A percentile compares a stretch with the other conserved stretches of the same genome.
Evolutionary conservation across 768 basidiomycete genomes (phyloP).

Genomic region (Collybia sordida): DNA sequence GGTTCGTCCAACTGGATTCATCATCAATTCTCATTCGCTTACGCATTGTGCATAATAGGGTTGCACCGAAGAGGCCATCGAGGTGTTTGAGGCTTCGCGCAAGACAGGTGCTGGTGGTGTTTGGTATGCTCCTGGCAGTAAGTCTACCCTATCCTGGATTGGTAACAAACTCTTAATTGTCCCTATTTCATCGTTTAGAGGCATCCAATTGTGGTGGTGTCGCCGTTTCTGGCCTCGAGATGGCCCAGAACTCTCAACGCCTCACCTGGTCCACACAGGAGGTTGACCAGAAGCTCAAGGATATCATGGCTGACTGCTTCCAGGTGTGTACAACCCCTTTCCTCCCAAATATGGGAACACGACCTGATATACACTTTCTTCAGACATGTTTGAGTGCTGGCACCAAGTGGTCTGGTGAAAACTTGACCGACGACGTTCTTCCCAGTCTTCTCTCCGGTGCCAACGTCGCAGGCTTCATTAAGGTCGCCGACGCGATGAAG

Average conservation of each 20-base stretch:
- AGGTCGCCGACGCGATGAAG: conserved; percentile 71
- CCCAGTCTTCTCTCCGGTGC: conserved; percentile 63
- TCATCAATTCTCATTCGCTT: not conserved
- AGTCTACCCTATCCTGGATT: conserved; percentile 14
- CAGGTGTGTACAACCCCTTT: conserved; percentile 23
- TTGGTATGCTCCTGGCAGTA: conserved; percentile 78
- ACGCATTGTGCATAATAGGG: conserved; percentile 32
- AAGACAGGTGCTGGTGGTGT: conserved; percentile 44
- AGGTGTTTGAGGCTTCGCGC: conserved; percentile 66
- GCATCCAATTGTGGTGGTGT: conserved; percentile 73
- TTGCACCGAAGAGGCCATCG: conserved; percentile 70
- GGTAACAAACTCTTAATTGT: not conserved
- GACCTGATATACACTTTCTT: conserved; percentile 5
- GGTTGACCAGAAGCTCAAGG: conserved; percentile 68
- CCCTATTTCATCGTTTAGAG: conserved; percentile 24
- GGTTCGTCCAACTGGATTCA: conserved; percentile 23
- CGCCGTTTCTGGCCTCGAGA: conserved; percentile 76
- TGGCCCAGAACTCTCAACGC: conserved; percentile 75
- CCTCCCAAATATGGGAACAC: not conserved
- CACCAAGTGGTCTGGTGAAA: conserved; percentile 54
- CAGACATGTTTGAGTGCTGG: conserved; percentile 60
- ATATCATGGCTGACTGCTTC: conserved; percentile 71
- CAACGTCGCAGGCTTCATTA: conserved; percentile 73
- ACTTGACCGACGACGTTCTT: conserved; percentile 33
- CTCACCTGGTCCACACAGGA: conserved; percentile 61